Evolutionary conservation across 2,329 filamentous ascomycete genomes (phyloP).

Genomic region (Rhexocercosporidium sp.): DNA sequence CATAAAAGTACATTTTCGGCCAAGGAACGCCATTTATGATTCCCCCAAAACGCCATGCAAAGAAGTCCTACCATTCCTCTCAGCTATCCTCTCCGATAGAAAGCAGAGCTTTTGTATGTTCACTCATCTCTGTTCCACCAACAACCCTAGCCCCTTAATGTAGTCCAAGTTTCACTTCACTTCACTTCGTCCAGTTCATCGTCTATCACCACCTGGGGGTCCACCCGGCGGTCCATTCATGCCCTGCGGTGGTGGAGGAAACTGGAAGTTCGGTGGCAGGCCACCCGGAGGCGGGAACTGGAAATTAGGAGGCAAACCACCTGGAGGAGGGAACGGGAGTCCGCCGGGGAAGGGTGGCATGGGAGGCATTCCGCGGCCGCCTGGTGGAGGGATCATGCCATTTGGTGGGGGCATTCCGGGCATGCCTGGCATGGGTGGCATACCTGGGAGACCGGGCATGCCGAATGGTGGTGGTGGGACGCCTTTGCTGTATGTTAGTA

Average conservation of each 20-base stretch:
- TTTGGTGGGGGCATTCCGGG: constrained; percentile 21
- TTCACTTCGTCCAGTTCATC: constrained; percentile 12
- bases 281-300: constrained; percentile 50
- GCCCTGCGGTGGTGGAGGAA: constrained; percentile 46
- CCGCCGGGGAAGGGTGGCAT: constrained; percentile 51
- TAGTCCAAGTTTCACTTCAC: neutral
- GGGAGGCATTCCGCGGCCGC: constrained; percentile 45
- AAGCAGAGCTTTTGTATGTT: neutral
- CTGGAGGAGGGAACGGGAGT: constrained; percentile 31
- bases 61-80: neutral
- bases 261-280: constrained; percentile 59
- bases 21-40: constrained; percentile 25
- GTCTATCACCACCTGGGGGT: constrained; percentile 30
- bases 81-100: neutral
- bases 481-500: constrained; percentile 23
- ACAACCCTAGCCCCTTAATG: neutral
- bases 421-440: constrained; percentile 58
- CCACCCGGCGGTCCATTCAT: constrained; percentile 31
- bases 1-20: constrained; percentile 16
- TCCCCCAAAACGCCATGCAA: constrained; percentile 23
- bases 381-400: constrained; percentile 52
- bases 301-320: constrained; percentile 38
- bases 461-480: constrained; percentile 65
- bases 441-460: constrained; percentile 55
- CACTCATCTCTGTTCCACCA: neutral